Percentiles rank a stretch among this genome's conserved stretches.
phyloP scores from a whole-genome alignment of 2,329 filamentous ascomycete genomes.

The Dendrostoma leiphaemia region DNA sequence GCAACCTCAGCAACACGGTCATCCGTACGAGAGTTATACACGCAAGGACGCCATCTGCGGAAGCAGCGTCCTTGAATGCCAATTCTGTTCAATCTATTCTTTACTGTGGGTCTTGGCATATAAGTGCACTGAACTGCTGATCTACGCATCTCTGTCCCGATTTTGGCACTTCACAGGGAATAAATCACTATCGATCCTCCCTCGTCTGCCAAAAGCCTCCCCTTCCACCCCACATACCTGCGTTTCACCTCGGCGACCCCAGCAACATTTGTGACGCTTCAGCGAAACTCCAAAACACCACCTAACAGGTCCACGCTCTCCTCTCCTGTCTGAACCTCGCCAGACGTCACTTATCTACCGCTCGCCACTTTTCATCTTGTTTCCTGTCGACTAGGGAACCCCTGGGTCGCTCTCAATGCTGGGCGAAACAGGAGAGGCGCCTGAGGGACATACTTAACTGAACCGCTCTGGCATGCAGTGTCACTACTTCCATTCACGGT shows the following conservation, averaged over 20 bases:
- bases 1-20: no score
- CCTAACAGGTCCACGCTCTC: background rate
- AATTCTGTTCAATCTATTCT: background rate
- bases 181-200: background rate
- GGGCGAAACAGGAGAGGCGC: background rate
- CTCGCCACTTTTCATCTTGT: background rate
- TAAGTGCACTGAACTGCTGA: background rate
- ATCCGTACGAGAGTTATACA: no score
- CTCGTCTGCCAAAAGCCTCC: background rate
- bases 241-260: slow-evolving; percentile 1
- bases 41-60: background rate
- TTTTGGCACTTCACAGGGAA: background rate
- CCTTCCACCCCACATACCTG: background rate
- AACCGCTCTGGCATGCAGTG: background rate
- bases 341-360: background rate
- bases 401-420: background rate
- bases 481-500: background rate
- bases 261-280: slow-evolving; percentile 1
- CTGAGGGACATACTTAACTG: background rate
- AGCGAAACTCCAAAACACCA: background rate
- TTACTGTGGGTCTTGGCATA: background rate
- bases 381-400: background rate
- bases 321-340: background rate
- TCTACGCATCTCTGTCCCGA: background rate
- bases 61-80: no score